These are phyloP conservation scores for Penicillium daleae DNA, from an alignment of 495 filamentous ascomycete genomes.

Conservation along the genomic window DNA sequence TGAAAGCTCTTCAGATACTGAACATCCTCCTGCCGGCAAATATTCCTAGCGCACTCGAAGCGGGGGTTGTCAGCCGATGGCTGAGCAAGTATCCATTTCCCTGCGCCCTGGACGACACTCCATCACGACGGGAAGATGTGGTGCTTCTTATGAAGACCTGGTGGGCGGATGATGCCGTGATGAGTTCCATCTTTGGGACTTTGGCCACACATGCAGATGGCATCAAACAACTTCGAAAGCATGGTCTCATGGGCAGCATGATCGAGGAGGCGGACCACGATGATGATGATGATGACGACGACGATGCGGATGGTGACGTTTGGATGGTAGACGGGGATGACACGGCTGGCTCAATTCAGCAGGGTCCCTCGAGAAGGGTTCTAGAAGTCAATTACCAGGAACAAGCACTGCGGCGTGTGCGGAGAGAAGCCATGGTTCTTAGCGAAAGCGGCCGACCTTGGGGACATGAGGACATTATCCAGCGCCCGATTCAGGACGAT, in stretches of 20 bases:
- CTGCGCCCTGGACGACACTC: constrained; percentile 37
- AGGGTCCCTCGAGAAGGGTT: too few species aligned
- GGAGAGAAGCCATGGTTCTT: constrained; percentile 60
- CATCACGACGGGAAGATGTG: constrained; percentile 43
- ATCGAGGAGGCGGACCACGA: constrained; percentile 50
- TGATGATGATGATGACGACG: constrained; percentile 52
- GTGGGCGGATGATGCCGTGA: constrained; percentile 50
- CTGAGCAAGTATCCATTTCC: constrained; percentile 55
- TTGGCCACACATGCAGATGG: constrained; percentile 39
- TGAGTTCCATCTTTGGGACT: constrained; percentile 48
- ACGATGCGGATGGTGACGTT: constrained; percentile 50
- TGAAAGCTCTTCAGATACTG: constrained; percentile 44
- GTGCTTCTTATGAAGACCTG: constrained; percentile 51
- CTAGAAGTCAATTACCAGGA: constrained; percentile 53
- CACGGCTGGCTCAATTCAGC: constrained; percentile 48
- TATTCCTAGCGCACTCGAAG: constrained; percentile 43
- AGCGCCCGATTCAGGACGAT: constrained; percentile 43
- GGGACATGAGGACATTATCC: constrained; percentile 55
- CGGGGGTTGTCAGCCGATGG: constrained; percentile 53
- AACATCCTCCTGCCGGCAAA: constrained; percentile 45
- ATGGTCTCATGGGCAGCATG: constrained; percentile 49
- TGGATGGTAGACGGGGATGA: constrained; percentile 56
- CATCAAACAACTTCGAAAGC: constrained; percentile 47
- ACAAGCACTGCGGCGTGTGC: constrained; percentile 51
- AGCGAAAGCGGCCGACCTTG: constrained; percentile 54